Conservation (phyloP, 495 filamentous ascomycete genomes). For the Xylaria longipes region DNA sequence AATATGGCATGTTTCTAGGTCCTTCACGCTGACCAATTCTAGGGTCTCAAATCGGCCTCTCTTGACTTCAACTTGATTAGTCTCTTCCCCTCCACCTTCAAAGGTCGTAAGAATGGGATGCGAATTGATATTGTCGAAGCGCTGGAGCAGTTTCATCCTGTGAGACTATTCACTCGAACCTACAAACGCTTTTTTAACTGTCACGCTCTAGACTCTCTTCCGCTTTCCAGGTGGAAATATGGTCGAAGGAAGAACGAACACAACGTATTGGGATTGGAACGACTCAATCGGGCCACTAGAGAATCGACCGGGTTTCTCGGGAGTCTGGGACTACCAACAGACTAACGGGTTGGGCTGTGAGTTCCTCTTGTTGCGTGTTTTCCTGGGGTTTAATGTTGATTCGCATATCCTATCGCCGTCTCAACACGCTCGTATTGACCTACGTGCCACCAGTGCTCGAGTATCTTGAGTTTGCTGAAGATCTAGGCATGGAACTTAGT, state of each 20-base stretch:
- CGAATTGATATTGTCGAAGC: constrained; percentile 64
- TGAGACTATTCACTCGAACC: constrained; percentile 22
- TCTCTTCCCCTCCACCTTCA: constrained; percentile 72
- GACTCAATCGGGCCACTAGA: constrained; percentile 69
- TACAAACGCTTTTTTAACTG: constrained; percentile 13
- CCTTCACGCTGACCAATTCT: neutral
- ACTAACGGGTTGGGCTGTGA: constrained; percentile 64
- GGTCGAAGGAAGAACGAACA: constrained; percentile 61
- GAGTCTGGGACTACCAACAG: constrained; percentile 66
- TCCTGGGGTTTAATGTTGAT: neutral
- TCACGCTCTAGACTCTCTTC: constrained; percentile 50
- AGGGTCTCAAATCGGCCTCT: constrained; percentile 49
- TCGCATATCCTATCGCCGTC: neutral
- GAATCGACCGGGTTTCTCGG: constrained; percentile 65
- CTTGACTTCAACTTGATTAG: constrained; percentile 71
- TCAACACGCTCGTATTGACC: neutral
- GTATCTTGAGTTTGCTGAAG: constrained; percentile 71
- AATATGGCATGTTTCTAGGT: neutral
- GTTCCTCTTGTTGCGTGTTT: neutral
- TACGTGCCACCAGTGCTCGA: constrained; percentile 49
- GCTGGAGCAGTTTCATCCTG: constrained; percentile 59
- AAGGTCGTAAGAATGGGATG: constrained; percentile 66
- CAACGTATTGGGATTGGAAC: constrained; percentile 70
- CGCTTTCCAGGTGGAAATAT: constrained; percentile 74
- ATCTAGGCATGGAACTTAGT: constrained; percentile 63